Conservation (phyloP, 257 asterid genomes). For the Rauvolfia tetraphylla region DNA sequence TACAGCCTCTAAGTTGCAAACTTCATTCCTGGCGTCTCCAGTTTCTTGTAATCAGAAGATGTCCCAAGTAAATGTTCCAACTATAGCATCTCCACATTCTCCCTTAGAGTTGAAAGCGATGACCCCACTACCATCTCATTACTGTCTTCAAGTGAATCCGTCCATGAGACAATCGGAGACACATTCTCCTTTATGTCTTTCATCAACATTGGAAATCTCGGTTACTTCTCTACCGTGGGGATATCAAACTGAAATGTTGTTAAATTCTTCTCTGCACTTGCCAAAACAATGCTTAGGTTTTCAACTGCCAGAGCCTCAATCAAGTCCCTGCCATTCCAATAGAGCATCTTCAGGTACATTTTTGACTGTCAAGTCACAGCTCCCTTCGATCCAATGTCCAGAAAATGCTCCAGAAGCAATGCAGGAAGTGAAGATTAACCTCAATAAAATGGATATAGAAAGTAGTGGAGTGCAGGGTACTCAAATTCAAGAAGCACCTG, state of each 20-base stretch:
- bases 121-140: conserved; percentile 5
- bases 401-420: conserved; percentile 10
- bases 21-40: conserved; percentile 4
- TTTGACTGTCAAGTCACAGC: conserved; percentile 11
- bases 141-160: conserved; percentile 14
- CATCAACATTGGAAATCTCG: background rate
- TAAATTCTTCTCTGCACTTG: background rate
- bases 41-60: conserved; percentile 8
- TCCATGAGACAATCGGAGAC: background rate
- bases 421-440: conserved; percentile 9
- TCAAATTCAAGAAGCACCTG: conserved; percentile 35
- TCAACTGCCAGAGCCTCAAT: background rate
- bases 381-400: conserved; percentile 39
- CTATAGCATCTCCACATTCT: conserved; percentile 20
- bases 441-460: conserved; percentile 14
- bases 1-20: background rate
- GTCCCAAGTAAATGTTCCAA: background rate
- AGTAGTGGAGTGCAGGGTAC: conserved; percentile 28
- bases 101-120: conserved; percentile 16
- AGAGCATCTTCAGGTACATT: conserved; percentile 5
- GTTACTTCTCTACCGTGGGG: conserved; percentile 15
- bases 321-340: background rate
- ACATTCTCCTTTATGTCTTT: background rate
- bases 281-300: background rate
- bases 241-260: background rate